Evolutionary conservation across 352 stramenopile species (phyloP), one percentile per base, ranked within the genome.

Genomic region (Aphanomyces invadans): DNA sequence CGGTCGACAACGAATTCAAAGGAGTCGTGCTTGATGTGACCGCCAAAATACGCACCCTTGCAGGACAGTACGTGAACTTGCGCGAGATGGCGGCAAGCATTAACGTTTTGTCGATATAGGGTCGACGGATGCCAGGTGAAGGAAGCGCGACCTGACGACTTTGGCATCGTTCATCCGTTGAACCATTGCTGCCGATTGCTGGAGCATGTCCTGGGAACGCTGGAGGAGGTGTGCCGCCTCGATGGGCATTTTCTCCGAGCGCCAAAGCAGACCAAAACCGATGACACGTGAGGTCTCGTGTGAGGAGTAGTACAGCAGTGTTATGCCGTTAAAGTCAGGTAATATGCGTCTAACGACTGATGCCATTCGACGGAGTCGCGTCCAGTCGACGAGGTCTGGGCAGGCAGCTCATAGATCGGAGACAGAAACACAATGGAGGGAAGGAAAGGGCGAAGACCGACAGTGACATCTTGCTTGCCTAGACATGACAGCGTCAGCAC

Each of bases 141-240:
- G 17, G 32, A 69, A n/a, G 63, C 29, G 25, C 78, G 88, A 59
- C 79, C 80, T 5, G 21, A 59, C 2, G 44, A 46, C 0, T 69
- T 54, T 19, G 70, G 75, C 7, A 54, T 90, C 3, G 32, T 90
- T 7, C 81, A 90, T 69, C 79, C 84, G 11, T 87, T 74, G 68
- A 63, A 51, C 3, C 74, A 76, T 4, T 76, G 80, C n/a, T 70
- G 79, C 0, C 70, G 69, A n/a, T 66, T 92, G 32, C 26, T 92
- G 12, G 70, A 76, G 28, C 33, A 79, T 9, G 63, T 71, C 1
- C 65, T 90, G 17, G 67, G 83, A 38, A 86, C 76, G 1, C 70
- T 87, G 0, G 79, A 90, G 63, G 74, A 81, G 63, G 65, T 89
- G 4, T 76, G 87, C 15, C 72, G 80, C 1, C 71, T 89, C 26